phyloP scores from a whole-genome alignment of 352 stramenopile genomes.

The Blastocystis sp. region DNA sequence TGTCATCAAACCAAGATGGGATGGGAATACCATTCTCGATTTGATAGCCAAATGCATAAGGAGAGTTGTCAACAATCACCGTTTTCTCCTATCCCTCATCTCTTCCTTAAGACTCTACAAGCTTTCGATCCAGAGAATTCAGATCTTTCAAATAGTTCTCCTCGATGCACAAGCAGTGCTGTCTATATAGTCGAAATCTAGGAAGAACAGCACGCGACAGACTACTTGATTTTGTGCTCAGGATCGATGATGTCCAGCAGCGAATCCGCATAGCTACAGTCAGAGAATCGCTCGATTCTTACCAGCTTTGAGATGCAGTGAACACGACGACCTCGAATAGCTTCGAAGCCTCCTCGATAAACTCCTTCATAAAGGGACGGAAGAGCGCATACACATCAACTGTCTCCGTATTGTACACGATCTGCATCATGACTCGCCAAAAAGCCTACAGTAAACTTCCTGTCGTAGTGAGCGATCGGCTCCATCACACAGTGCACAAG shows the following conservation, averaged over 20 bases:
- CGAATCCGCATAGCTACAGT: constrained; percentile 81
- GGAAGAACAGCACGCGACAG: constrained; percentile 63
- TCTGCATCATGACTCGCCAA: background rate
- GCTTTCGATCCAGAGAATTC: constrained; percentile 84
- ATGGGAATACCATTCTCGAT: constrained; percentile 95
- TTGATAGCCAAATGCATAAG: constrained; percentile 94
- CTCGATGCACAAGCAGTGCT: constrained; percentile 88
- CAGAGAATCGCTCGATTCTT: constrained; percentile 66
- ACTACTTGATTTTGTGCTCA: constrained; percentile 77
- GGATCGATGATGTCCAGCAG: constrained; percentile 93
- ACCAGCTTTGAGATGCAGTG: constrained; percentile 83
- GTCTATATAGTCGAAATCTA: constrained; percentile 84
- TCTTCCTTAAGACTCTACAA: constrained; percentile 65
- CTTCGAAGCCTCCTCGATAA: constrained; percentile 80
- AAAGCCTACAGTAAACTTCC: constrained; percentile 89
- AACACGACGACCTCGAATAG: constrained; percentile 99
- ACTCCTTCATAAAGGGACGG: constrained; percentile 86
- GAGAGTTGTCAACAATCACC: constrained; percentile 93
- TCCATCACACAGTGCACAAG: constrained; percentile 97
- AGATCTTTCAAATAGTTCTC: constrained; percentile 98
- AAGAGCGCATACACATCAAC: constrained; percentile 92
- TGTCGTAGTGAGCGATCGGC: constrained; percentile 81
- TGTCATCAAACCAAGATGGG: constrained; percentile 94
- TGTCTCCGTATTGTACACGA: constrained; percentile 75
- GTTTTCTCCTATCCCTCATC: constrained; percentile 64